Evolutionary conservation across 768 basidiomycete genomes (phyloP).

Genomic region (Cystofilobasidium capitatum): DNA sequence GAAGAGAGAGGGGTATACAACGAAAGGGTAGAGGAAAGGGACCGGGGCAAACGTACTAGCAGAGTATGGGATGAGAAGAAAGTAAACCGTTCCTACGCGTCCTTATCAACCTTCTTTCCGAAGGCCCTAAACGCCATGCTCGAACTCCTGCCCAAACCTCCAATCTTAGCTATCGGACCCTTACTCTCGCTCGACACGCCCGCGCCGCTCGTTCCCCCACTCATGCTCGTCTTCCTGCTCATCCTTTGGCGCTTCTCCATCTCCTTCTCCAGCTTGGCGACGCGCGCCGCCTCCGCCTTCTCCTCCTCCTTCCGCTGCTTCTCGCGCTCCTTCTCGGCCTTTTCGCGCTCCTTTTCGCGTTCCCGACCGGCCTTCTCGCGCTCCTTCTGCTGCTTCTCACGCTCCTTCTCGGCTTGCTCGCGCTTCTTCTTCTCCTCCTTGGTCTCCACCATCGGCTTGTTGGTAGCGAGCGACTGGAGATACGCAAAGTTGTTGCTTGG

Average conservation of each 20-base stretch:
- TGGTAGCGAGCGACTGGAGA: neutral
- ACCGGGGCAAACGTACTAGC: too few relatives aligned
- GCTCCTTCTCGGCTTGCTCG: constrained; percentile 13
- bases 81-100: neutral
- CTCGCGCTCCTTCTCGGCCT: neutral
- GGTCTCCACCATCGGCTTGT: neutral
- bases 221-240: neutral
- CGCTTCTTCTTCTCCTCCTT: constrained; percentile 13
- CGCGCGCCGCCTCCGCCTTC: constrained; percentile 2
- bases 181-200: neutral
- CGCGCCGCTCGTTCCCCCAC: neutral
- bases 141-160: constrained; percentile 1
- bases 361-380: neutral
- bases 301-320: neutral
- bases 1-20: too few relatives aligned
- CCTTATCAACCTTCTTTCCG: constrained; percentile 1
- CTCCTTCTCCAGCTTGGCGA: constrained; percentile 14
- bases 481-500: neutral
- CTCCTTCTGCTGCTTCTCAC: constrained; percentile 20
- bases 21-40: too few relatives aligned
- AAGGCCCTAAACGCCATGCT: constrained; percentile 18
- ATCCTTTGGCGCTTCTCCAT: neutral
- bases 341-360: constrained; percentile 1
- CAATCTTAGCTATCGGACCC: neutral
- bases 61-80: too few relatives aligned